These are phyloP conservation scores for Nemania serpens DNA, from an alignment of 2,329 filamentous ascomycete species.

Conservation along the genomic window DNA sequence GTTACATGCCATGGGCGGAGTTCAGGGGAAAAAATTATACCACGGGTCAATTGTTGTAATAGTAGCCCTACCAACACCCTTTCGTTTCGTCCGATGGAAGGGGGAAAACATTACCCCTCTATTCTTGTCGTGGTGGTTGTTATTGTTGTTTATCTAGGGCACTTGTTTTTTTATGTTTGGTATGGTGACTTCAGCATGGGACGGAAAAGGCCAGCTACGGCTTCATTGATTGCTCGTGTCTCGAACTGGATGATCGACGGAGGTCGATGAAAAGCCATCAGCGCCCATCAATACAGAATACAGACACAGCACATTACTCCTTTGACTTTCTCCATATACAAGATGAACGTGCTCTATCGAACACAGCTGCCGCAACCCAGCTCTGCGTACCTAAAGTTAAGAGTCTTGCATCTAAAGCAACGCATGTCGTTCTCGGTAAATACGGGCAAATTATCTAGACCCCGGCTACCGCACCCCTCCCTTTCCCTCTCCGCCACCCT, in stretches of 20 bases:
- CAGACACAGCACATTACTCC: constrained; percentile 5
- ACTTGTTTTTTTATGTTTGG: neutral
- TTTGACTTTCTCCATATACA: constrained; percentile 1
- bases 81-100: constrained; percentile 13
- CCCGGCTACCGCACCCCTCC: neutral
- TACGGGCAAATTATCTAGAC: constrained; percentile 9
- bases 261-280: constrained; percentile 9
- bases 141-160: constrained; percentile 9
- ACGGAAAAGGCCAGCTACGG: constrained; percentile 7
- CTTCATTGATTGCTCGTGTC: constrained; percentile 11
- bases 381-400: neutral
- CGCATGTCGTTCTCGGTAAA: constrained; percentile 13
- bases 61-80: constrained; percentile 12
- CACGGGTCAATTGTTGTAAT: constrained; percentile 24
- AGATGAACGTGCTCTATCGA: neutral
- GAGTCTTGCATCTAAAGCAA: constrained; percentile 12
- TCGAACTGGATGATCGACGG: constrained; percentile 7
- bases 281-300: constrained; percentile 23
- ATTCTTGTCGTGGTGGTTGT: no score
- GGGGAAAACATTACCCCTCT: constrained; percentile 1
- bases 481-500: neutral
- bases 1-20: constrained; percentile 23
- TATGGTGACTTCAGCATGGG: constrained; percentile 11
- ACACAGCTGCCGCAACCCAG: neutral
- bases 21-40: constrained; percentile 23